These are phyloP conservation scores for Boletus sp. DNA, from an alignment of 768 basidiomycete genomes.

Conservation along the genomic window DNA sequence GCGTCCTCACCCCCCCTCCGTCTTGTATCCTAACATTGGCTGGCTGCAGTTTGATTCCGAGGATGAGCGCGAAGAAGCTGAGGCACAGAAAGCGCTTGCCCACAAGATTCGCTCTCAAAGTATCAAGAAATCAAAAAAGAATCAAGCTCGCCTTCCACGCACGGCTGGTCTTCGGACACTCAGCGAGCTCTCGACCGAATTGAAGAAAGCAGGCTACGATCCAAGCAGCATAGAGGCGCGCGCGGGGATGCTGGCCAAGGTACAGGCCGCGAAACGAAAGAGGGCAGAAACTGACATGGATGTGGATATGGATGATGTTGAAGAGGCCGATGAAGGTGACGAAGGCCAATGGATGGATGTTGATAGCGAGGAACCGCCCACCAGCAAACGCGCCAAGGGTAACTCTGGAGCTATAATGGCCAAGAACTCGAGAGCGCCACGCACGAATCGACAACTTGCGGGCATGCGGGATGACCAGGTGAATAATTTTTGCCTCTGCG, in stretches of 20 bases:
- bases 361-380: conserved; percentile 47
- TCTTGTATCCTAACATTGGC: neutral
- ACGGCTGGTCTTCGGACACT: conserved; percentile 66
- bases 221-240: conserved; percentile 85
- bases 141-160: conserved; percentile 73
- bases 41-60: conserved; percentile 49
- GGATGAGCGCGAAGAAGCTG: conserved; percentile 76
- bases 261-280: conserved; percentile 62
- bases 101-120: conserved; percentile 71
- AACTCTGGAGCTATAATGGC: conserved; percentile 55
- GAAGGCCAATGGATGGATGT: conserved; percentile 55
- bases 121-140: conserved; percentile 85
- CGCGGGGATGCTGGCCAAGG: conserved; percentile 78
- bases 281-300: conserved; percentile 50
- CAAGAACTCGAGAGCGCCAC: conserved; percentile 54
- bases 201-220: conserved; percentile 89
- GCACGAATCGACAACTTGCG: conserved; percentile 68
- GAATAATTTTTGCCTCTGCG: neutral
- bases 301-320: conserved; percentile 56
- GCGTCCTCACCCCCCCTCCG: conserved; percentile 15
- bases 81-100: conserved; percentile 53
- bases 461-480: conserved; percentile 79
- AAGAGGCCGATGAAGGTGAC: conserved; percentile 34
- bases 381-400: conserved; percentile 59
- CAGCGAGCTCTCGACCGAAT: conserved; percentile 69